These are phyloP conservation scores for Fagus sylvatica DNA, from an alignment of 306 rosid genomes.

Conservation along the genomic window DNA sequence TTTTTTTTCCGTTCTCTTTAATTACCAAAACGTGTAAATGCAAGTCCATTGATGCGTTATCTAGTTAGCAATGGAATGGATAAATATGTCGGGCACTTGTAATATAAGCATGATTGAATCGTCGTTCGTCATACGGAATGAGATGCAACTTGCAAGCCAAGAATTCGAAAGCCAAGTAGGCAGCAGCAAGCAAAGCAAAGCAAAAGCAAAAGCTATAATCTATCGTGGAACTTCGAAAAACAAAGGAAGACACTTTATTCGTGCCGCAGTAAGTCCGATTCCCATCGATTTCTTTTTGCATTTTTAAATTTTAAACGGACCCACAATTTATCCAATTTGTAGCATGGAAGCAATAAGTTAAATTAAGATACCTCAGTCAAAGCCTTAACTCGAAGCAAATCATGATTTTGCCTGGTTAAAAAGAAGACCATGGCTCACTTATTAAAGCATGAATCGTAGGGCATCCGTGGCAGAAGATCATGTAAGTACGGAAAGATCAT, in stretches of 20 bases:
- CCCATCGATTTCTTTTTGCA: not conserved
- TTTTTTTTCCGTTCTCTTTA: no score
- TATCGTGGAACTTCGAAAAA: no score
- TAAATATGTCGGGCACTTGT: no score
- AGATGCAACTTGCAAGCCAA: not conserved
- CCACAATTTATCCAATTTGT: no score
- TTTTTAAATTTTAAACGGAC: no score
- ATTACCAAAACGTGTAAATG: no score
- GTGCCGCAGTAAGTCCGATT: not conserved
- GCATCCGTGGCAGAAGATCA: not conserved
- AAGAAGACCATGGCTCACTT: not conserved
- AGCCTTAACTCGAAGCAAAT: no score
- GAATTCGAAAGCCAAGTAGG: not conserved
- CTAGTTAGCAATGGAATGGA: no score
- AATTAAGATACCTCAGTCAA: no score
- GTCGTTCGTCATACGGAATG: not conserved
- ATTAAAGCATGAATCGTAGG: not conserved
- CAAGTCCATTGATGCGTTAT: no score
- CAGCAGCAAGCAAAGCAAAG: not conserved
- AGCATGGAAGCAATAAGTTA: no score
- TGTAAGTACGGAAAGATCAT: conserved; percentile 12
- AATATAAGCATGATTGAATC: not conserved
- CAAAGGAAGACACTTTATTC: not conserved
- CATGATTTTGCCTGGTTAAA: no score
- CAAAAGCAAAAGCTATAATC: not conserved